A percentile compares a stretch with the other conserved stretches of the same genome.
These are phyloP conservation scores for Fusarium musae DNA, from an alignment of 2,329 filamentous ascomycete genomes.

Conservation along the genomic window DNA sequence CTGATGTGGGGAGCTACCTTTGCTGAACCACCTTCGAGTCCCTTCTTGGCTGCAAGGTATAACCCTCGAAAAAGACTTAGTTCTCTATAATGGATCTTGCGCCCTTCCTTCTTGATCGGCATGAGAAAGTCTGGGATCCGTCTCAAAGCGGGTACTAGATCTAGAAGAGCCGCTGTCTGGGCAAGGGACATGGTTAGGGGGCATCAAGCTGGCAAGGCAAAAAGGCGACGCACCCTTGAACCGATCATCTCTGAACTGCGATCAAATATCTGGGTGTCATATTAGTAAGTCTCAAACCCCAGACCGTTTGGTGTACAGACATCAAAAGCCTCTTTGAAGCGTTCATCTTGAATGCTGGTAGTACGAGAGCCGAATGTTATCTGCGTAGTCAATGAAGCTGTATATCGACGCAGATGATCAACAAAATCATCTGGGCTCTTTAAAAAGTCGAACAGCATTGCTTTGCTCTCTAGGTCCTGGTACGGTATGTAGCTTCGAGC, in stretches of 20 bases:
- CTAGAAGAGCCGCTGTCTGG: background rate
- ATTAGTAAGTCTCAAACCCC: fast-evolving
- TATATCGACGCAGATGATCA: background rate
- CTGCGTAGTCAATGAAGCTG: background rate
- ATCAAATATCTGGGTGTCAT: fast-evolving
- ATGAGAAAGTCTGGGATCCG: fast-evolving
- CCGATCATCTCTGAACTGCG: background rate
- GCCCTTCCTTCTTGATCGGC: background rate
- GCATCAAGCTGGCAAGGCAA: no score
- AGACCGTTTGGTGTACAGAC: fast-evolving
- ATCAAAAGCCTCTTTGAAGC: background rate
- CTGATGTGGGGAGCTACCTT: background rate
- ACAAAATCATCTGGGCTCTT: background rate
- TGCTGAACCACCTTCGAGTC: fast-evolving
- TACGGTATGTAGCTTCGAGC: background rate
- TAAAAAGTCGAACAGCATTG: background rate
- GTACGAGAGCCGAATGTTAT: background rate
- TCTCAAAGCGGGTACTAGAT: background rate
- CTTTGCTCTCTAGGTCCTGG: background rate
- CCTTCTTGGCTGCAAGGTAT: background rate
- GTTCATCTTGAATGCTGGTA: background rate
- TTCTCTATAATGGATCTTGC: background rate
- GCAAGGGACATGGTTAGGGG: background rate
- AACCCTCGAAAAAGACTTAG: background rate
- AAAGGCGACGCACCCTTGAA: background rate